phyloP scores from a whole-genome alignment of 2,329 filamentous ascomycete species.

The Periconia sp. region DNA sequence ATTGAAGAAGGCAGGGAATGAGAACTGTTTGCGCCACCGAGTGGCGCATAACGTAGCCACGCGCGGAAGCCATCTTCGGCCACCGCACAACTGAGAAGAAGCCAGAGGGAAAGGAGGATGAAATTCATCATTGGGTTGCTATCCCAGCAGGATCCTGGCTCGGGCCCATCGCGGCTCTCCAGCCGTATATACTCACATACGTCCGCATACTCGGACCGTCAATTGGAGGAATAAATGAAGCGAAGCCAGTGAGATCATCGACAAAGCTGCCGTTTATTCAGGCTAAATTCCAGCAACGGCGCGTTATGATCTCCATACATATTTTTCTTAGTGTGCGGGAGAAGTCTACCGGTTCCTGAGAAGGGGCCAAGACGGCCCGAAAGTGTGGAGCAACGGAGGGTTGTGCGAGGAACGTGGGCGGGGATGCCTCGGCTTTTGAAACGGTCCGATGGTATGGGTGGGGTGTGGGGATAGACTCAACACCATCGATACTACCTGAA shows the following conservation, averaged over 20 bases:
- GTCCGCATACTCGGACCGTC: not conserved
- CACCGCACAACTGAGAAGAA: conserved; percentile 37
- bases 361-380: not conserved
- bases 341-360: not conserved
- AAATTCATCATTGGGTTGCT: conserved; percentile 2
- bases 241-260: conserved; percentile 10
- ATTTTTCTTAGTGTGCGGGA: conserved; percentile 8
- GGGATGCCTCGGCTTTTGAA: not conserved
- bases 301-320: not conserved
- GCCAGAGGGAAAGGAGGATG: not conserved
- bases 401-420: not conserved
- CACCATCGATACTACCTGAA: no score
- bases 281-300: conserved; percentile 14
- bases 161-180: no score
- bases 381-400: not conserved
- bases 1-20: conserved; percentile 57
- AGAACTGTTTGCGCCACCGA: conserved; percentile 50
- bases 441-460: not conserved
- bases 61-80: conserved; percentile 67
- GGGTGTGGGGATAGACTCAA: no score
- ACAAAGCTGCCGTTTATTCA: conserved; percentile 13
- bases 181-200: conserved; percentile 1
- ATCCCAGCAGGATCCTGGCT: no score
- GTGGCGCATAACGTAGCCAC: conserved; percentile 69
- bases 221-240: conserved; percentile 18